A percentile compares a stretch with the other conserved stretches of the same genome.
Evolutionary conservation across 2,329 filamentous ascomycete genomes (phyloP).

Genomic region (Teratosphaeria gauchensis): DNA sequence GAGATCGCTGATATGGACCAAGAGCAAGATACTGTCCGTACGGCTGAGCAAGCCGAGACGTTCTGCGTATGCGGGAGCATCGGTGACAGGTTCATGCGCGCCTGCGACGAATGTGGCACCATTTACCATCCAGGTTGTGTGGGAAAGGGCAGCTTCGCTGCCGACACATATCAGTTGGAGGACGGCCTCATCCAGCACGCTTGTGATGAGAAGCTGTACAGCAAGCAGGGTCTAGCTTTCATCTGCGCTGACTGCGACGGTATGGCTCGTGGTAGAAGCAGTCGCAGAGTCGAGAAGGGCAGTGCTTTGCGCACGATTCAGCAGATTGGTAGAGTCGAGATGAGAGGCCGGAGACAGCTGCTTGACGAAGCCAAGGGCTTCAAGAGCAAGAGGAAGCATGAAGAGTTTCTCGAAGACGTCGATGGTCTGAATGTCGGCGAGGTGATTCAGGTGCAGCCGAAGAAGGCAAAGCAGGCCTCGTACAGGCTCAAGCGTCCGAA

Average conservation of each 20-base stretch:
- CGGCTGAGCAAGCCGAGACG: not conserved
- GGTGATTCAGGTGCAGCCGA: not conserved
- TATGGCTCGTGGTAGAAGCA: not conserved
- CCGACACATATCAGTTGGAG: not conserved
- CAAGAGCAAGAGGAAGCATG: not conserved
- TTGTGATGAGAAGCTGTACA: not conserved
- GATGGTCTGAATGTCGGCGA: not conserved
- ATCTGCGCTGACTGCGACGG: slow-evolving; percentile 2
- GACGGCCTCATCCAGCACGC: not conserved
- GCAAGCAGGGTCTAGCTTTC: not conserved
- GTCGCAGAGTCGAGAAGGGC: not conserved
- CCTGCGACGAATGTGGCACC: slow-evolving; percentile 3
- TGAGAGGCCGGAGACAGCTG: not conserved
- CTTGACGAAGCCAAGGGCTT: not conserved
- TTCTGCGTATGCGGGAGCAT: slow-evolving; percentile 6
- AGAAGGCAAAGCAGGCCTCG: not conserved
- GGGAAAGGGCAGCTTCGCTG: slow-evolving; percentile 1
- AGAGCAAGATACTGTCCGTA: not conserved
- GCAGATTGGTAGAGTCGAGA: not conserved
- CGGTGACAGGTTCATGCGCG: slow-evolving; percentile 2
- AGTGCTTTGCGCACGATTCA: not conserved
- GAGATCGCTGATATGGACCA: not conserved
- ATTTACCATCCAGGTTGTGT: slow-evolving; percentile 8
- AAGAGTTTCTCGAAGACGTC: not conserved
- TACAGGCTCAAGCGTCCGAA: not conserved